A percentile compares a stretch with the other conserved stretches of the same genome.
Conservation (phyloP, 2,329 filamentous ascomycete species). For the Ophiostoma pallidulum region DNA sequence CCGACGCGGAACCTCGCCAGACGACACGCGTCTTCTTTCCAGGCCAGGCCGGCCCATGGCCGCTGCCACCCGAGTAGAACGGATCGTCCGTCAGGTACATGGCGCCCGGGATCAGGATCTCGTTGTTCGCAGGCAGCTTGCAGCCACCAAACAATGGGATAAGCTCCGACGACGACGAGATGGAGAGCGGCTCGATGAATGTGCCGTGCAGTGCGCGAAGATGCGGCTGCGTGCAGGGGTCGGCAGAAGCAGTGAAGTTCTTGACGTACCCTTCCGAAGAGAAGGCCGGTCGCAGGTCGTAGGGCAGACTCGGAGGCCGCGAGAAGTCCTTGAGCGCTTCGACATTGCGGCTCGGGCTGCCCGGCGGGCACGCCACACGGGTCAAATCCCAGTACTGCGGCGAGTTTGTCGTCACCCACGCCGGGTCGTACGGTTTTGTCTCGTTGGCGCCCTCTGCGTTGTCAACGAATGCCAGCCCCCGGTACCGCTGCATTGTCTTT, state of each 20-base stretch:
- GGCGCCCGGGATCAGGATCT: slow-evolving; percentile 51
- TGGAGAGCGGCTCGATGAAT: slow-evolving; percentile 40
- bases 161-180: slow-evolving; percentile 40
- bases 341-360: slow-evolving; percentile 37
- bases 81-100: slow-evolving; percentile 52
- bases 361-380: slow-evolving; percentile 46
- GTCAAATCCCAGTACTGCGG: slow-evolving; percentile 50
- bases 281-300: slow-evolving; percentile 20
- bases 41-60: slow-evolving; percentile 48
- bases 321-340: slow-evolving; percentile 29
- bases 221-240: slow-evolving; percentile 46
- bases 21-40: slow-evolving; percentile 46
- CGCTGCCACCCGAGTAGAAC: slow-evolving; percentile 47
- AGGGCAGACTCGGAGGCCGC: slow-evolving; percentile 15
- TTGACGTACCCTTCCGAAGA: slow-evolving; percentile 37
- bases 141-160: slow-evolving; percentile 50
- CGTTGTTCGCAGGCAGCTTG: slow-evolving; percentile 50
- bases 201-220: slow-evolving; percentile 40
- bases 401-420: slow-evolving; percentile 36
- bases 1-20: slow-evolving; percentile 58
- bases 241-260: slow-evolving; percentile 45
- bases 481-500: slow-evolving; percentile 35
- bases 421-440: slow-evolving; percentile 33
- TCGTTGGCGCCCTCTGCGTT: slow-evolving; percentile 10
- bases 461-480: slow-evolving; percentile 31